phyloP scores from a whole-genome alignment of 768 basidiomycete genomes.

The Goffeauzyma gilvescens region DNA sequence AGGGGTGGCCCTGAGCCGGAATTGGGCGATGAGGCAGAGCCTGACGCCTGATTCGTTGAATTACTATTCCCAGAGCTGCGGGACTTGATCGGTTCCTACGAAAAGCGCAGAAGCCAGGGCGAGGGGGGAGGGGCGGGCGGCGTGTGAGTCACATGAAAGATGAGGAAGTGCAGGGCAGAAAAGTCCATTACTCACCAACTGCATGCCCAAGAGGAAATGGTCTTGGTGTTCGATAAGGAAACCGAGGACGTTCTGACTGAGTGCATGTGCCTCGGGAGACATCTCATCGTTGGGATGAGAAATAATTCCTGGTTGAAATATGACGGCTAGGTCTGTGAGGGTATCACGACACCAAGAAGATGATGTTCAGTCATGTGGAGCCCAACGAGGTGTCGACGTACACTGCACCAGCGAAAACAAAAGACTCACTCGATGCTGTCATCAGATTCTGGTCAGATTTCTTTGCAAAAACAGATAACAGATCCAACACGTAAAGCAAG shows the following conservation, averaged over 20 bases:
- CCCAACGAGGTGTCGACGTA: too few relatives aligned
- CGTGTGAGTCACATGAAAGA: too few relatives aligned
- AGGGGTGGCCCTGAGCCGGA: too few relatives aligned
- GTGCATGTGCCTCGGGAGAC: slow-evolving; percentile 62
- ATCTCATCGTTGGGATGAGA: slow-evolving; percentile 75
- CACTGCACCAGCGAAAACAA: too few relatives aligned
- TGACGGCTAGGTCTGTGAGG: slow-evolving; percentile 76
- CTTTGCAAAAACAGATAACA: slow-evolving; percentile 81
- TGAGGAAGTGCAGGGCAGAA: not conserved
- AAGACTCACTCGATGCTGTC: slow-evolving; percentile 68
- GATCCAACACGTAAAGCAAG: slow-evolving; percentile 87
- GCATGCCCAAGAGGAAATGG: slow-evolving; percentile 61
- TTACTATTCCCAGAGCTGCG: too few relatives aligned
- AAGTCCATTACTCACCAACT: slow-evolving; percentile 16
- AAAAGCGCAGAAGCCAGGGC: too few relatives aligned
- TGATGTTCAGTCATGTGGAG: too few relatives aligned
- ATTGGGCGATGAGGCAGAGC: too few relatives aligned
- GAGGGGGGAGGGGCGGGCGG: too few relatives aligned
- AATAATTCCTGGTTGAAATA: slow-evolving; percentile 87
- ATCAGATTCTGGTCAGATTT: slow-evolving; percentile 85
- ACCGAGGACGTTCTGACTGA: slow-evolving; percentile 77
- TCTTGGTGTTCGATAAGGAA: slow-evolving; percentile 94
- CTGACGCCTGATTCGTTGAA: too few relatives aligned
- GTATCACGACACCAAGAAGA: too few relatives aligned
- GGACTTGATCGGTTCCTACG: too few relatives aligned